phyloP scores from a whole-genome alignment of 75 land plant genomes.

The Ceratopteris richardii region DNA sequence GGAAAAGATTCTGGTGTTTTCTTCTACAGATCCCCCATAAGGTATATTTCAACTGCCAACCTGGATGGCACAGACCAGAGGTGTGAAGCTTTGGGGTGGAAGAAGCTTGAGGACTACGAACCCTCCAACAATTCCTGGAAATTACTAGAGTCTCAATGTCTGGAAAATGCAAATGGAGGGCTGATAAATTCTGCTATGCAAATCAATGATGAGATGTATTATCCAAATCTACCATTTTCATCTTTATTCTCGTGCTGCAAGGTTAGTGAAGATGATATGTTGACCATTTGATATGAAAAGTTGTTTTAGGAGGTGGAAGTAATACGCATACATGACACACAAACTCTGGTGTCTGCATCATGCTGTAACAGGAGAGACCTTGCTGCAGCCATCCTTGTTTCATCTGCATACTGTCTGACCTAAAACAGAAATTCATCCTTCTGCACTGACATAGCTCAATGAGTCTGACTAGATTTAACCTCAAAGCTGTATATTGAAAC shows the following conservation, averaged over 20 bases:
- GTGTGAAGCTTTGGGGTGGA: slow-evolving; percentile 81
- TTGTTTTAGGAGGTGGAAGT: too few relatives aligned
- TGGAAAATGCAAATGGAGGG: slow-evolving; percentile 28
- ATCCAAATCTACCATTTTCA: slow-evolving; percentile 82
- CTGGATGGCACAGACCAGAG: slow-evolving; percentile 53
- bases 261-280: slow-evolving; percentile 28
- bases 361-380: too few relatives aligned
- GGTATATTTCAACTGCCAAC: slow-evolving; percentile 56
- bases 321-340: too few relatives aligned
- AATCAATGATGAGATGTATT: slow-evolving; percentile 60
- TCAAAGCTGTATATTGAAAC: too few relatives aligned
- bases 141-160: slow-evolving; percentile 41
- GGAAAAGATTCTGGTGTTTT: too few relatives aligned
- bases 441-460: too few relatives aligned
- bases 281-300: too few relatives aligned
- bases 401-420: too few relatives aligned
- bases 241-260: slow-evolving; percentile 76
- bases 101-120: slow-evolving; percentile 51
- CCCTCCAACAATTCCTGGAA: slow-evolving; percentile 55
- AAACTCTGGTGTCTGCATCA: too few relatives aligned
- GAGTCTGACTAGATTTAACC: too few relatives aligned
- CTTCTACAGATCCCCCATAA: slow-evolving; percentile 31
- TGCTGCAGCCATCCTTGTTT: too few relatives aligned
- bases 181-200: slow-evolving; percentile 31
- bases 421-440: too few relatives aligned